Conservation (phyloP, 495 filamentous ascomycete species). For the Lindgomyces ingoldianus region DNA sequence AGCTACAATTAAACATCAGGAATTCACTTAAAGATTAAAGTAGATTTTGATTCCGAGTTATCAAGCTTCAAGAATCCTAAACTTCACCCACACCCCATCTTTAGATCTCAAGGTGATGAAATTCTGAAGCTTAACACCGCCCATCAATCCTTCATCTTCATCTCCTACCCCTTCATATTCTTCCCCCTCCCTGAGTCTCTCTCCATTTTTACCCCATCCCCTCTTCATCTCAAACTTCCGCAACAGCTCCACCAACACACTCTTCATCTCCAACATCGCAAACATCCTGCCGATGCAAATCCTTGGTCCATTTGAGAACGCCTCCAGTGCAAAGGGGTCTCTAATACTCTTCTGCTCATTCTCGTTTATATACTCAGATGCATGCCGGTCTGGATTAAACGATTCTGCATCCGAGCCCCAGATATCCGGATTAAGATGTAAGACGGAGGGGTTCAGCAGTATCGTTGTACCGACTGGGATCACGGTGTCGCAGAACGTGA, state of each 20-base stretch:
- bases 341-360: conserved; percentile 40
- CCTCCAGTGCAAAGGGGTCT: conserved; percentile 42
- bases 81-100: conserved; percentile 15
- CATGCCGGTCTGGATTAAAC: conserved; percentile 47
- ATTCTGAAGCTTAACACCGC: conserved; percentile 8
- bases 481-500: conserved; percentile 46
- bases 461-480: conserved; percentile 60
- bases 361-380: background rate
- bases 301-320: conserved; percentile 50
- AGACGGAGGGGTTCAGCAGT: conserved; percentile 50
- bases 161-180: background rate
- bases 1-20: no score
- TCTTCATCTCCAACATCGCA: conserved; percentile 50
- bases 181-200: background rate
- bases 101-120: conserved; percentile 10
- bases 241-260: conserved; percentile 31
- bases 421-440: conserved; percentile 39
- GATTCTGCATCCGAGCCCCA: conserved; percentile 40
- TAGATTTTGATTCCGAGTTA: no score
- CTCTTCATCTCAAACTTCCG: conserved; percentile 40
- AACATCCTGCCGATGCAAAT: conserved; percentile 61
- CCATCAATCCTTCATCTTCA: conserved; percentile 4
- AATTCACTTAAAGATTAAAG: no score
- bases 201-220: conserved; percentile 12
- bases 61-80: no score